phyloP scores from a whole-genome alignment of 75 land plant genomes.

The Cunninghamia lanceolata region DNA sequence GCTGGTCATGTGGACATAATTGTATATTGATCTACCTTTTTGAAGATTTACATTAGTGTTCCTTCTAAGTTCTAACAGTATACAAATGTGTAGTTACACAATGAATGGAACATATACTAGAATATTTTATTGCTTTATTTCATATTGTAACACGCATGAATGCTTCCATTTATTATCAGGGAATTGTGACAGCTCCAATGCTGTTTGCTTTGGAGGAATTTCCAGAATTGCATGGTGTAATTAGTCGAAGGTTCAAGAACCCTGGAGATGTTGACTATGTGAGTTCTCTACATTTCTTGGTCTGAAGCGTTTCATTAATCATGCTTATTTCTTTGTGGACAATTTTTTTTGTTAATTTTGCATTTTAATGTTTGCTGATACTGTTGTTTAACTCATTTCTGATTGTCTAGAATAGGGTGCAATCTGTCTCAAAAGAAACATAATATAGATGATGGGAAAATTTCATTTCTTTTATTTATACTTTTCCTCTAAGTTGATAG shows the following conservation, averaged over 20 bases:
- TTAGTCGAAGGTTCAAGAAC: slow-evolving; percentile 65
- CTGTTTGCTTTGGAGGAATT: slow-evolving; percentile 86
- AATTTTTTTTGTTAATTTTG: not conserved
- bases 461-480: not conserved
- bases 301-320: not conserved
- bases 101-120: not conserved
- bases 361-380: not conserved
- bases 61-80: not conserved
- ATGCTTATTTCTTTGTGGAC: not conserved
- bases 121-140: not conserved
- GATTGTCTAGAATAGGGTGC: not conserved
- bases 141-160: not conserved
- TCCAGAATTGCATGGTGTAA: slow-evolving; percentile 62
- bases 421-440: not conserved
- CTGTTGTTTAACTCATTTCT: not conserved
- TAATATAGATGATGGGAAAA: not conserved
- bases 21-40: not conserved
- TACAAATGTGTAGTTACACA: not conserved
- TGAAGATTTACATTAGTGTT: not conserved
- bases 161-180: slow-evolving; percentile 38
- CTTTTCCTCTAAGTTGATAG: too few relatives aligned
- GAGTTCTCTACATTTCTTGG: slow-evolving; percentile 24
- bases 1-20: not conserved
- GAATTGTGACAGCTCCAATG: slow-evolving; percentile 87
- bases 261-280: slow-evolving; percentile 68